Evolutionary conservation across 1,139 yeast species (phyloP), one percentile per base, ranked within the genome.

Genomic region (Zygosaccharomyces sapae): DNA sequence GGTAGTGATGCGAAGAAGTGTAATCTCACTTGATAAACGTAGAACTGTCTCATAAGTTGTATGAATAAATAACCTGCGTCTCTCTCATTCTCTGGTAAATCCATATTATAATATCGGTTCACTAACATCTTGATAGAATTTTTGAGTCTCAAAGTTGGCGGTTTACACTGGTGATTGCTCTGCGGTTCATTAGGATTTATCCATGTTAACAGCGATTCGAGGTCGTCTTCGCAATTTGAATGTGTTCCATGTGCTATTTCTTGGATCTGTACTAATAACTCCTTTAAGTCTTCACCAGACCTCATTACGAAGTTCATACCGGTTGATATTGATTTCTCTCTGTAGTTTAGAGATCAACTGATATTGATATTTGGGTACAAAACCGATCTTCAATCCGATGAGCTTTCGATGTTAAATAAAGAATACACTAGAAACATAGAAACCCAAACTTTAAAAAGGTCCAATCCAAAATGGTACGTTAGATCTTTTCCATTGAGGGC

Each of bases 181-280:
- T 48, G 43, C 18, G 49, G 44, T 40, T 54, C 61, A 45, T 54
- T 53, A 5, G 65, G 65, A 35, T 57, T 52, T 29, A 60, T 20
- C 65, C 65, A 61, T 10, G 52, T 50, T 8, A 61, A 47, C 31
- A 61, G 41, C 3, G 57, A 47, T 29, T 59, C 60, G n/a, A 60
- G 29, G 19, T 61, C 63, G 42, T 58, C 62, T 24, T 50, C 53
- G 33, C 46, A 34, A 9, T 46, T 48, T 2, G 49, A 46, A 29
- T 41, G 46, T 27, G 41, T 18, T 12, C 33, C 35, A n/a, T 10
- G 27, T 9, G 38, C 47, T 20, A 45, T 20, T 13, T 42, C 47
- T 12, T 41, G 35, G 19, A 47, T 33, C 7, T 33, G 43, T 16
- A 10, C 31, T 12, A 38, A 13, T 19, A 47, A 22, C 9, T 19